Evolutionary conservation across 108 stramenopile species (phyloP).

Genomic region (Nitzschia inconspicua): DNA sequence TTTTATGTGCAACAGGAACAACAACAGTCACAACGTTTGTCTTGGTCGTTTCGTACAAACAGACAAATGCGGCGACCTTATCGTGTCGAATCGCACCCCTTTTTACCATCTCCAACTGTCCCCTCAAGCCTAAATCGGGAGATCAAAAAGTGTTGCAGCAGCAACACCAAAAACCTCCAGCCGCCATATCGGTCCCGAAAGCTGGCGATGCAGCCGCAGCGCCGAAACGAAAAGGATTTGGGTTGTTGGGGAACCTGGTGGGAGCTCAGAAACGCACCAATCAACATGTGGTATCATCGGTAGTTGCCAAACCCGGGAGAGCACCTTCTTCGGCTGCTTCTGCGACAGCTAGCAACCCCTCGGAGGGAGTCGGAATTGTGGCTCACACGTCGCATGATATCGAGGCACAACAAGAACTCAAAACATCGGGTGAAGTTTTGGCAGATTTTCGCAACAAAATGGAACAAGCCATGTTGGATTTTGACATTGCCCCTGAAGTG

Average conservation of each 20-base stretch:
- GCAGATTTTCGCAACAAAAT: constrained; percentile 52
- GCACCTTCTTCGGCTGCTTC: neutral
- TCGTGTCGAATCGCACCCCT: constrained; percentile 37
- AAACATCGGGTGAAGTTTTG: constrained; percentile 43
- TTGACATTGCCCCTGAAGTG: constrained; percentile 38
- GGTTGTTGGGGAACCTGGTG: constrained; percentile 73
- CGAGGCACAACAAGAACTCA: neutral
- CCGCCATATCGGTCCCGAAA: constrained; percentile 15
- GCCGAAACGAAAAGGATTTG: constrained; percentile 40
- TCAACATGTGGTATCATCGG: constrained; percentile 52
- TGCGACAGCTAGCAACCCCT: neutral
- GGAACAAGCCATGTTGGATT: constrained; percentile 65
- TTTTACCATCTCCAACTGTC: constrained; percentile 27
- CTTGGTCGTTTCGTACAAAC: constrained; percentile 65
- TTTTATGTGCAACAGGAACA: constrained; percentile 20
- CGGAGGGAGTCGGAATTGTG: neutral
- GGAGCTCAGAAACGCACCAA: constrained; percentile 70
- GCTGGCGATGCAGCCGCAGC: neutral
- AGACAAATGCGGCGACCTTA: constrained; percentile 20
- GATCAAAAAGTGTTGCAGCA: neutral
- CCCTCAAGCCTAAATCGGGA: constrained; percentile 25
- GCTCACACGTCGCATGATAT: neutral
- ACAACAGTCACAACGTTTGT: constrained; percentile 17
- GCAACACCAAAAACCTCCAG: neutral
- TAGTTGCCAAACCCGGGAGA: neutral